Conservation (phyloP, 371 early-diverging fungal species). For the Mortierella polycephala region DNA sequence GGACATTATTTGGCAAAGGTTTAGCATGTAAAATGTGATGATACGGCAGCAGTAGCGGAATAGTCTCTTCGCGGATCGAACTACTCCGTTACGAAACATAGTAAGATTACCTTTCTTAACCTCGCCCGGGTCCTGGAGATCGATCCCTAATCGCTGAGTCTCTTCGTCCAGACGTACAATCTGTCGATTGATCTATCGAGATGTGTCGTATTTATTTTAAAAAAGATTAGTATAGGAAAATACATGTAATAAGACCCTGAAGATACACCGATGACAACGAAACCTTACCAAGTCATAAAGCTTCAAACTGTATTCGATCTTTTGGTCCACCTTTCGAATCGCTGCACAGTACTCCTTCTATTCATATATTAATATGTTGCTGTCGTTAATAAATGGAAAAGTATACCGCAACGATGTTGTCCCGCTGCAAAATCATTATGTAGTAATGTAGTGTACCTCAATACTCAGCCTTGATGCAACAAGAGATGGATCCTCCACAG, state of each 20-base stretch:
- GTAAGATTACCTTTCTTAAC: conserved; percentile 40
- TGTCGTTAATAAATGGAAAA: background rate
- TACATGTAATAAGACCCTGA: background rate
- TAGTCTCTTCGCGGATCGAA: too few relatives aligned
- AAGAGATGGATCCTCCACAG: conserved; percentile 27
- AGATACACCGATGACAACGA: background rate
- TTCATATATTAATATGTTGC: background rate
- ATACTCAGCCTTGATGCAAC: conserved; percentile 36
- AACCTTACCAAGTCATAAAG: conserved; percentile 40
- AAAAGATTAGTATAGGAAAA: background rate
- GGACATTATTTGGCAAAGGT: background rate
- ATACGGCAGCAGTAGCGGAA: too few relatives aligned
- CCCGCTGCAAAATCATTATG: background rate
- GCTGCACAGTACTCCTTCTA: conserved; percentile 43
- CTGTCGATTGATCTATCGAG: conserved; percentile 44
- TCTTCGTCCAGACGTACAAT: conserved; percentile 50
- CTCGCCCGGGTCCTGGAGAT: conserved; percentile 45
- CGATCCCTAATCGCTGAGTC: conserved; percentile 44
- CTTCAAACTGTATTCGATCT: conserved; percentile 36
- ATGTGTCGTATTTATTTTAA: background rate
- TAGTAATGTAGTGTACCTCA: conserved; percentile 23
- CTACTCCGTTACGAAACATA: too few relatives aligned
- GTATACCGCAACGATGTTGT: background rate
- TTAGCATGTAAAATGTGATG: background rate
- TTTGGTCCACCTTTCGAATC: conserved; percentile 49